phyloP scores from a whole-genome alignment of 345 rosid genomes.

The Lepidium sativum region DNA sequence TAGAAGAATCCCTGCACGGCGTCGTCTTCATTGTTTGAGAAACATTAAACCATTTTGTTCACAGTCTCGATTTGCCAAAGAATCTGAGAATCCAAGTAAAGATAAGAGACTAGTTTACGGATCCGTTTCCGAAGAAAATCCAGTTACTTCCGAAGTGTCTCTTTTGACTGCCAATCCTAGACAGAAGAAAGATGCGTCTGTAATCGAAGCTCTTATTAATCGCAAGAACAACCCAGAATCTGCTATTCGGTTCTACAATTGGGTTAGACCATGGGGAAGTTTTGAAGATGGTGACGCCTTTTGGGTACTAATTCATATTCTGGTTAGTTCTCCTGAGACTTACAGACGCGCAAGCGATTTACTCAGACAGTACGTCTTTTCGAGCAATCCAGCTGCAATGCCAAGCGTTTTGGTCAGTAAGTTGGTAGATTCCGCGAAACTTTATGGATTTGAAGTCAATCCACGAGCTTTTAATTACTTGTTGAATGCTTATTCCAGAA shows the following conservation, averaged over 20 bases:
- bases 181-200: conserved; percentile 15
- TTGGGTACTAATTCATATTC: conserved; percentile 53
- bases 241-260: conserved; percentile 39
- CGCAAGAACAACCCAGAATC: conserved; percentile 33
- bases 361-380: conserved; percentile 33
- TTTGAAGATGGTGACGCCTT: conserved; percentile 31
- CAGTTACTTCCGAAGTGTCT: neutral
- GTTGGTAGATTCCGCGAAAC: conserved; percentile 33
- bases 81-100: conserved; percentile 11
- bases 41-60: conserved; percentile 35
- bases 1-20: conserved; percentile 12
- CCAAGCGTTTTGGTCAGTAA: conserved; percentile 33
- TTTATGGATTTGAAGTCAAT: conserved; percentile 37
- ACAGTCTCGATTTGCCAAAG: conserved; percentile 19
- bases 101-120: neutral
- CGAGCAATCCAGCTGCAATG: conserved; percentile 30
- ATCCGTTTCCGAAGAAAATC: neutral
- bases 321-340: conserved; percentile 30
- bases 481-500: conserved; percentile 46
- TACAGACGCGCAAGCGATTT: conserved; percentile 27
- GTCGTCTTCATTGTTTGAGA: conserved; percentile 22
- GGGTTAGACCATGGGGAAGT: conserved; percentile 29
- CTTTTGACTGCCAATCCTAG: neutral
- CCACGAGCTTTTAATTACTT: conserved; percentile 45
- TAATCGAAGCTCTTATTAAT: conserved; percentile 38